Evolutionary conservation across 495 filamentous ascomycete species (phyloP), one percentile per base, ranked within the genome.

Genomic region (Annulohypoxylon bovei): DNA sequence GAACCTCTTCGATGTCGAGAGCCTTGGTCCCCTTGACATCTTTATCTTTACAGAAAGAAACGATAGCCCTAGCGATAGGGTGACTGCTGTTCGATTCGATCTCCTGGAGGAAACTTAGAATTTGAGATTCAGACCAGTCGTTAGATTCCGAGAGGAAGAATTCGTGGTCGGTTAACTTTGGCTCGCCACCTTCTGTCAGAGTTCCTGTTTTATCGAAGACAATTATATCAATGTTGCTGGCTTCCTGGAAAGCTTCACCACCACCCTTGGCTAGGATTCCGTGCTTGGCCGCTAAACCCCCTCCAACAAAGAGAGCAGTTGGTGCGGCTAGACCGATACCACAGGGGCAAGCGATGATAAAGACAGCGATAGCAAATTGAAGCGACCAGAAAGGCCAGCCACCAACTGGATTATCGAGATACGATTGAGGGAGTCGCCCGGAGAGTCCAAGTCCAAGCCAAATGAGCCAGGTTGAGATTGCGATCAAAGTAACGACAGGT

Each of bases 301-400:
- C 53, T 30, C 53, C 53, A 7, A 56, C 53, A 20, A 56, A 56
- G 9, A 56, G 53, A 4, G 53, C 53, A 6, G 53, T 56, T 27
- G 53, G 53, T 39, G 53, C 53, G 11, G 53, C 53, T 25, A 56
- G 53, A 39, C 53, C 53, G 11, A 56, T 56, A 39, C 53, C 53
- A 39, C 53, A 56, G 20, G 53, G 53, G 4, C 53, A 56, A 14
- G 53, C 53, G 20, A 56, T 39, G 1, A 56, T 56, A 20, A 56
- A 39, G 2, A 56, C 53, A 4, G 53, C 53, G 20, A 56, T 56
- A 39, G 53, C 53, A 7, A 56, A 56, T 56, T 56, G 53, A 8
- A 56, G 53, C 30, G 53, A 56, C 53, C 53, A 56, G 53, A 56
- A 56, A 12, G 32, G 53, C 53, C 53, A 56, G 5, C 53, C 53